phyloP scores from a whole-genome alignment of 768 basidiomycete species.

The Tricholoma furcatifolium region DNA sequence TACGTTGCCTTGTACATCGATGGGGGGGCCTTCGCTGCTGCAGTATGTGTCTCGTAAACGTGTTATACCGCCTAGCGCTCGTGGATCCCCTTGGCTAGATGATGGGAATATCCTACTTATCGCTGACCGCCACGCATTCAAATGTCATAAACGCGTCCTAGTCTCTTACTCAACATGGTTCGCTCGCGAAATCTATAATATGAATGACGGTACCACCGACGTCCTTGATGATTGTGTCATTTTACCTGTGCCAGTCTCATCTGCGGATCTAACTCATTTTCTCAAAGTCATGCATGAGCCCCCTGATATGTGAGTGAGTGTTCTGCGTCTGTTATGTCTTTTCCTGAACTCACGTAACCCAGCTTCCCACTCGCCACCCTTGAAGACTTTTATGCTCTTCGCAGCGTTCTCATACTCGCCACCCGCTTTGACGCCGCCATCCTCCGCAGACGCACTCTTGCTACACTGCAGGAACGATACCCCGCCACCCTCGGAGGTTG shows the following conservation, averaged over 20 bases:
- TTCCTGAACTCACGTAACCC: neutral
- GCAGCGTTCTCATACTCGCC: slow-evolving; percentile 11
- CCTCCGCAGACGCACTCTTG: slow-evolving; percentile 14
- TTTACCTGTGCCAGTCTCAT: slow-evolving; percentile 1
- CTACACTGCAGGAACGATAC: slow-evolving; percentile 13
- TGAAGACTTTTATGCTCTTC: slow-evolving; percentile 6
- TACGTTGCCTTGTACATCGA: neutral
- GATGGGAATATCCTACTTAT: slow-evolving; percentile 19
- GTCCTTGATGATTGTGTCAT: slow-evolving; percentile 12
- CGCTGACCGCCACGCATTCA: slow-evolving; percentile 9
- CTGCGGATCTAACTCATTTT: slow-evolving; percentile 11
- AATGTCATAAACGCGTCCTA: slow-evolving; percentile 9
- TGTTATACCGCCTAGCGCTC: slow-evolving; percentile 13
- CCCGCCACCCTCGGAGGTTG: slow-evolving; percentile 15
- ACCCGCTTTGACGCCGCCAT: slow-evolving; percentile 6
- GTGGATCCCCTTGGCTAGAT: slow-evolving; percentile 3
- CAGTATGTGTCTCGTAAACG: slow-evolving; percentile 3
- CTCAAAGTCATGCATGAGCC: slow-evolving; percentile 6
- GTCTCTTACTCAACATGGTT: slow-evolving; percentile 3
- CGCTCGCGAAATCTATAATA: neutral
- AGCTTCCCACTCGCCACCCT: slow-evolving; percentile 11
- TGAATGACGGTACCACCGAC: slow-evolving; percentile 17
- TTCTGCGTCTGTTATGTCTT: neutral
- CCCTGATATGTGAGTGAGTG: neutral
- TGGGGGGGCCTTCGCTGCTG: neutral